phyloP scores from a whole-genome alignment of 2,329 filamentous ascomycete species.

The Nakataea oryzae region DNA sequence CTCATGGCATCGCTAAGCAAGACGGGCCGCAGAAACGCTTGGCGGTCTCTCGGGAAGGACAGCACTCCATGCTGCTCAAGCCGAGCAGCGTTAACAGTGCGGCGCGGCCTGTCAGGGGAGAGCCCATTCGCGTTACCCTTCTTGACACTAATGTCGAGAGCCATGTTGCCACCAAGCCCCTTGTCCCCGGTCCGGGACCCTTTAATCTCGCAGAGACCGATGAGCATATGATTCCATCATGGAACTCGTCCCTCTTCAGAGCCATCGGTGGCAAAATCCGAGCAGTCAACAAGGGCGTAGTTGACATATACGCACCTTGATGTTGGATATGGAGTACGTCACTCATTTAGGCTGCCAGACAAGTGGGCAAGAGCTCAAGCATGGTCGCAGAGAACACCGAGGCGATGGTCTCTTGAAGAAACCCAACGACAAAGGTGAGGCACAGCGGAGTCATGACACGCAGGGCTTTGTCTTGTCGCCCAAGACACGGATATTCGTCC shows the following conservation, averaged over 20 bases:
- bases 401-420: too few relatives aligned
- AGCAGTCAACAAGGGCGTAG: neutral
- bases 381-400: too few relatives aligned
- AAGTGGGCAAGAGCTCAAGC: too few relatives aligned
- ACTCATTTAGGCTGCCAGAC: too few relatives aligned
- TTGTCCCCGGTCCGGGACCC: neutral
- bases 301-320: neutral
- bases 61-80: neutral
- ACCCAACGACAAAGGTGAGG: too few relatives aligned
- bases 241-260: conserved; percentile 1
- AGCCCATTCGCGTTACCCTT: neutral
- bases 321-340: neutral
- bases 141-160: neutral
- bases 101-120: neutral
- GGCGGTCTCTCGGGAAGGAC: too few relatives aligned
- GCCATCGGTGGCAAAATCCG: neutral
- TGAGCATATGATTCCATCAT: neutral
- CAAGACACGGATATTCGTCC: neutral
- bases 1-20: neutral
- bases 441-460: too few relatives aligned
- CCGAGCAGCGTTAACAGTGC: neutral
- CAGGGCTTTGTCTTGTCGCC: too few relatives aligned
- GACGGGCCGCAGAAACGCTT: too few relatives aligned
- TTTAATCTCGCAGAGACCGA: neutral
- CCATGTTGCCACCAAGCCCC: neutral